A percentile compares a stretch with the other conserved stretches of the same genome.
These are phyloP conservation scores for Colletotrichum brevisporum DNA, from an alignment of 2,329 filamentous ascomycete species.

Conservation along the genomic window DNA sequence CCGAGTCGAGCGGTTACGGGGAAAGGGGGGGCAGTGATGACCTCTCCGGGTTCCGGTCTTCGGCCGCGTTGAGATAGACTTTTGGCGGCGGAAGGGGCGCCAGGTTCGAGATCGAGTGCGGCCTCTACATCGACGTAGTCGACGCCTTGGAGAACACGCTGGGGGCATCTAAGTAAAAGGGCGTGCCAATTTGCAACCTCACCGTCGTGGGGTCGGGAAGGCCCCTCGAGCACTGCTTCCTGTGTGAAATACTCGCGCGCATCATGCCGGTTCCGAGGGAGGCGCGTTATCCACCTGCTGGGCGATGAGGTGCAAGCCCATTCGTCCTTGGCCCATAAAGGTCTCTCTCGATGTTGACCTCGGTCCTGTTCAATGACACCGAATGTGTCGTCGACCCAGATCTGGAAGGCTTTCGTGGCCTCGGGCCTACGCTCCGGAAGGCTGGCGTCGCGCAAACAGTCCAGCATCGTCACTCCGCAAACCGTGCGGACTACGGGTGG, in stretches of 20 bases:
- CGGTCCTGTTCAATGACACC: constrained; percentile 61
- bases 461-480: constrained; percentile 44
- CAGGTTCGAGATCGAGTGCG: no score
- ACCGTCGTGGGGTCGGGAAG: no score
- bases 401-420: constrained; percentile 66
- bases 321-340: constrained; percentile 55
- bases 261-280: constrained; percentile 64
- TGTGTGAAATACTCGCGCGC: no score
- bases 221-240: no score
- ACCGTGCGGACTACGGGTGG: constrained; percentile 67
- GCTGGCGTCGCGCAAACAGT: constrained; percentile 56
- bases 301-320: constrained; percentile 71
- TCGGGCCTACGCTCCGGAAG: constrained; percentile 66
- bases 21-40: constrained; percentile 50
- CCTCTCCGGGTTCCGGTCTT: constrained; percentile 57
- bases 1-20: constrained; percentile 56
- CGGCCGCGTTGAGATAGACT: constrained; percentile 64
- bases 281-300: constrained; percentile 65
- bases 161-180: constrained; percentile 60
- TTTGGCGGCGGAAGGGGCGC: no score
- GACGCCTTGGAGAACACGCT: constrained; percentile 61
- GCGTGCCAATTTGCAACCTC: no score
- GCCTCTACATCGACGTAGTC: no score
- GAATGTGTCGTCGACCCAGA: constrained; percentile 59
- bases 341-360: constrained; percentile 58